Base-by-base conservation (phyloP, 2,329 filamentous ascomycete species). In the Gnomoniopsis smithogilvyi region DNA sequence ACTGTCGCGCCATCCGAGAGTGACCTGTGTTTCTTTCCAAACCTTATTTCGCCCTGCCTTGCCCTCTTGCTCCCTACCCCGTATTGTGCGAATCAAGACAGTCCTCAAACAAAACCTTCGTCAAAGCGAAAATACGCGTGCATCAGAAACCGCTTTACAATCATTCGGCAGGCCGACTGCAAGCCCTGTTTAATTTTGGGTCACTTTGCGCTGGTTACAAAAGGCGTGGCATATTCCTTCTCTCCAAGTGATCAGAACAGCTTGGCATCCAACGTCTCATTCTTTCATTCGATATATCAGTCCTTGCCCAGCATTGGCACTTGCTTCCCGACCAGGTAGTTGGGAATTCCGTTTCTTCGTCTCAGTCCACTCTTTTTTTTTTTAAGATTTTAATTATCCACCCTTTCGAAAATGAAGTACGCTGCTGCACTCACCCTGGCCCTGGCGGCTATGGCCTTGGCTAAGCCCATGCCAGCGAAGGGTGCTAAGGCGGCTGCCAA, bases 391-490 rank as follows among this genome's bases (percentile, higher is more conserved):
- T 45, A 19, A 19, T n/a, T 19, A 4, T 45, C 24, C 33, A 15
- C 38, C 30, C 1, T 2, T 7, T 2, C 48, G 49, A 58, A 46
- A n/a, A 58, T 58, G 56, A 58, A 49, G 50, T 49, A 19, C 22
- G 30, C 30, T 22, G 49, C n/a, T 26, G 3, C 49, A 21, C 8
- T 58, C 43, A 10, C 41, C 17, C 50, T 58, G 17, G 50, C 43
- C 56, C 51, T 58, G 50, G 43, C 22, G 22, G 50, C 50, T 8
- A 36, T 45, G 10, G 43, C 46, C 19, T 10, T 58, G 50, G 56
- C 50, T 15, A 53, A 30, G 14, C 56, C 56, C 19, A 58, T 53
- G 49, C 50, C 50, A 1, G 36, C 45, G 12, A 53, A 41, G 8
- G 49, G 26, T 14, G 45, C 49, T 43, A 34, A 50, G 34, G 43